phyloP scores from a whole-genome alignment of 306 rosid species.

The Acacia confusa region DNA sequence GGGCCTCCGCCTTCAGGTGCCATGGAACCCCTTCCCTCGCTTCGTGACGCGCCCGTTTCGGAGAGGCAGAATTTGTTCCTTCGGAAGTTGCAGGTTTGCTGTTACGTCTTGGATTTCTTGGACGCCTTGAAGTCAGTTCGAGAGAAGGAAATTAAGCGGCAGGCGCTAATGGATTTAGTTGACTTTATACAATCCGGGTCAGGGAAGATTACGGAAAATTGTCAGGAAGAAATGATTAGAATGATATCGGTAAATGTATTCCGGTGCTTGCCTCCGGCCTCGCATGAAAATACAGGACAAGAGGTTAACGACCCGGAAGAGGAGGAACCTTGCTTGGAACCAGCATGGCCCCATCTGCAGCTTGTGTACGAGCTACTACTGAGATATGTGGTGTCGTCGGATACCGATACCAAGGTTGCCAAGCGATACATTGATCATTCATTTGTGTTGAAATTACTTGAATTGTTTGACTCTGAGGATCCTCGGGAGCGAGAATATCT shows the following conservation, averaged over 20 bases:
- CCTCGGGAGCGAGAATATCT: constrained; percentile 92
- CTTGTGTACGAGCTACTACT: constrained; percentile 86
- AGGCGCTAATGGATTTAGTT: constrained; percentile 75
- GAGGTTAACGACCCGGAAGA: constrained; percentile 84
- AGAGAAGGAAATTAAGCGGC: constrained; percentile 92
- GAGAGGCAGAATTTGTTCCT: constrained; percentile 73
- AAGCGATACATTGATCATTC: constrained; percentile 93
- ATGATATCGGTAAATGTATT: constrained; percentile 88
- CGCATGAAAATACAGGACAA: constrained; percentile 83
- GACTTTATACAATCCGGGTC: constrained; percentile 90
- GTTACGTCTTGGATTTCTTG: constrained; percentile 66
- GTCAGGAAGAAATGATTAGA: constrained; percentile 87
- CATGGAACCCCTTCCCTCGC: constrained; percentile 68
- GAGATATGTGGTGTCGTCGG: constrained; percentile 88
- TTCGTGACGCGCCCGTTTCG: constrained; percentile 65
- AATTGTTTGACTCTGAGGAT: constrained; percentile 89
- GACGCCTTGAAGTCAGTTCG: constrained; percentile 72
- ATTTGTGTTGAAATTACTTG: constrained; percentile 80
- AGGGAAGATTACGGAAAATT: constrained; percentile 78
- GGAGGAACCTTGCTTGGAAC: constrained; percentile 82
- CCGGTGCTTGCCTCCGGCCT: constrained; percentile 84
- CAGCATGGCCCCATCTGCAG: constrained; percentile 94
- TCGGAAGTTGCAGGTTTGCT: constrained; percentile 67
- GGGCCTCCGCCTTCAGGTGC: constrained; percentile 51
- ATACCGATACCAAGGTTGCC: constrained; percentile 88